phyloP scores from a whole-genome alignment of 2,329 filamentous ascomycete genomes.

The Leptographium lundbergii region DNA sequence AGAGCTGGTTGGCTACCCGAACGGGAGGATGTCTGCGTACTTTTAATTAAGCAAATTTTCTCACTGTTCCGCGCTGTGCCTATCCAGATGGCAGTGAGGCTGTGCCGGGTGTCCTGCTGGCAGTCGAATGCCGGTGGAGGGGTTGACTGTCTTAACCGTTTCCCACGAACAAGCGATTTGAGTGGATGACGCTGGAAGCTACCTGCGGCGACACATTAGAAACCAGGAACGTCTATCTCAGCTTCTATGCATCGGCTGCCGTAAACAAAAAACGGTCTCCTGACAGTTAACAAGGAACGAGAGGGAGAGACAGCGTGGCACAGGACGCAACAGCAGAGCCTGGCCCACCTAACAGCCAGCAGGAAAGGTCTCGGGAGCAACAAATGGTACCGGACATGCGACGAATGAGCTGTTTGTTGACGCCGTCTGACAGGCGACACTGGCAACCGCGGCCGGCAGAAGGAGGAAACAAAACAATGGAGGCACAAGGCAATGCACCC shows the following conservation, averaged over 20 bases:
- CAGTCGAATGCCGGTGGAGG: neutral
- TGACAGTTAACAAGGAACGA: neutral
- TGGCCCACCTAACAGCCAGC: neutral
- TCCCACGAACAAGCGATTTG: neutral
- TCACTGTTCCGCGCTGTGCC: neutral
- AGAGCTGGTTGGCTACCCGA: conserved; percentile 17
- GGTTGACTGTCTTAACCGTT: neutral
- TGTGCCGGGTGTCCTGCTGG: neutral
- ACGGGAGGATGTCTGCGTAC: conserved; percentile 11
- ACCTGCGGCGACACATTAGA: conserved; percentile 3
- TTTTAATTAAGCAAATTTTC: neutral
- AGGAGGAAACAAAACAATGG: neutral
- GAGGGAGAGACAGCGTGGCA: conserved; percentile 1
- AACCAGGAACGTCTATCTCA: neutral
- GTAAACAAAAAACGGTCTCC: neutral
- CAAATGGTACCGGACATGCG: neutral
- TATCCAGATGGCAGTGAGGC: neutral
- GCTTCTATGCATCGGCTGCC: neutral
- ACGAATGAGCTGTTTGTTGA: conserved; percentile 4
- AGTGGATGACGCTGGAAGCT: conserved; percentile 3
- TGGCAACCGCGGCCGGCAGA: neutral
- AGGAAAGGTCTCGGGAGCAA: neutral
- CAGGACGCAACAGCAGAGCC: conserved; percentile 2
- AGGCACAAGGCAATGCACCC: neutral
- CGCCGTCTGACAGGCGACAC: neutral